A percentile compares a stretch with the other conserved stretches of the same genome.
phyloP scores from a whole-genome alignment of 2,329 filamentous ascomycete species.

The Pleoardoris graminearum region DNA sequence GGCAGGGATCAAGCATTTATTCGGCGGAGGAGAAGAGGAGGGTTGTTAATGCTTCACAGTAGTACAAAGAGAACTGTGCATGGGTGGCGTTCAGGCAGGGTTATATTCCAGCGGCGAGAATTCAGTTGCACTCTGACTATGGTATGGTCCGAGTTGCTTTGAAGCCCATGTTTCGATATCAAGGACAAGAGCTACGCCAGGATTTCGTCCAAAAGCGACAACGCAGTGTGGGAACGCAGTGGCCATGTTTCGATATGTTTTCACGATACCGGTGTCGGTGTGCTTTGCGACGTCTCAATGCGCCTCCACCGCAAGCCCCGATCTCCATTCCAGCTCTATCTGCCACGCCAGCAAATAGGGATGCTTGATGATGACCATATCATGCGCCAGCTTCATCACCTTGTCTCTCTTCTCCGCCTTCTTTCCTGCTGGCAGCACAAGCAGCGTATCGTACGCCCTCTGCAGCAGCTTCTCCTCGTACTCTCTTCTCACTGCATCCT shows the following conservation, averaged over 20 bases:
- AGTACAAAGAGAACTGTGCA: too few species aligned
- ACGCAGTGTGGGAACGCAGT: too few species aligned
- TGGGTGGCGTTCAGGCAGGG: conserved; percentile 23
- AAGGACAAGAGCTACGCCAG: too few species aligned
- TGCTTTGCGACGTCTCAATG: too few species aligned
- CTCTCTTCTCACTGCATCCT: conserved; percentile 79
- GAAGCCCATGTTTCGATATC: too few species aligned
- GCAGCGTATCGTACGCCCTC: conserved; percentile 76
- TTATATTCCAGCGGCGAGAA: too few species aligned
- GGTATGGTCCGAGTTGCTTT: too few species aligned
- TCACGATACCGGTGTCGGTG: too few species aligned
- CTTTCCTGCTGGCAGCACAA: conserved; percentile 66
- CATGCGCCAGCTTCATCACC: conserved; percentile 76
- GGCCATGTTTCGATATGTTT: too few species aligned
- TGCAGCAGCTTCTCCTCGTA: conserved; percentile 91
- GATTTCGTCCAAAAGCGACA: too few species aligned
- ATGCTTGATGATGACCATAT: conserved; percentile 96
- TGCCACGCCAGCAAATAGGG: conserved; percentile 90
- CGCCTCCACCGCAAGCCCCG: conserved; percentile 35
- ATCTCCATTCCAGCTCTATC: conserved; percentile 86
- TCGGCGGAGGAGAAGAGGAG: conserved; percentile 56
- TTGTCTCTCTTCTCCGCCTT: conserved; percentile 73
- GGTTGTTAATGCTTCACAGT: conserved; percentile 34
- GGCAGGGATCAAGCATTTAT: conserved; percentile 69
- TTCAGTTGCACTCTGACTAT: too few species aligned